These are phyloP conservation scores for Gliomastix tumulicola DNA, from an alignment of 2,329 filamentous ascomycete genomes.

Conservation along the genomic window DNA sequence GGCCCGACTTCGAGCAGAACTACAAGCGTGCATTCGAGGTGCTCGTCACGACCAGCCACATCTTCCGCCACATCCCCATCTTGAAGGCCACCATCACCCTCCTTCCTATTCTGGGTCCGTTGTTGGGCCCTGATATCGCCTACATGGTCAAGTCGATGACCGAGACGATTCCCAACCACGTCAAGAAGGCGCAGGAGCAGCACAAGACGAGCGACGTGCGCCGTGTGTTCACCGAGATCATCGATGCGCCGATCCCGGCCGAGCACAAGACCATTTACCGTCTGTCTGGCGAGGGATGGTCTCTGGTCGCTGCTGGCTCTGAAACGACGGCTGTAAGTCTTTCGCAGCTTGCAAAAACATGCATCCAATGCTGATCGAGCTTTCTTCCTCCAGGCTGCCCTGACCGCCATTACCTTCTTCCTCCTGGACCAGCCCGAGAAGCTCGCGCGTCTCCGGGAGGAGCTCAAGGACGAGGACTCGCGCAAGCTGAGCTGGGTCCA, in stretches of 20 bases:
- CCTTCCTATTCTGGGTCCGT: constrained; percentile 1
- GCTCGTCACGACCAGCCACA: neutral
- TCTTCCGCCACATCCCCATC: constrained; percentile 1
- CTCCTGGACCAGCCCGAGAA: constrained; percentile 22
- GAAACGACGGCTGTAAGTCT: constrained; percentile 27
- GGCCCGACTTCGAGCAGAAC: neutral
- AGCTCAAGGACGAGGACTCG: constrained; percentile 17
- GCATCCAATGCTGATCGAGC: too few species aligned
- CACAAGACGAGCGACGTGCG: neutral
- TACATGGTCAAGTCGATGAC: constrained; percentile 10
- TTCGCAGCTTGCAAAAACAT: too few species aligned
- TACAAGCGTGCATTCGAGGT: neutral
- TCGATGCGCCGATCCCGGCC: constrained; percentile 20
- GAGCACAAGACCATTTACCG: constrained; percentile 25
- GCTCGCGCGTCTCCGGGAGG: constrained; percentile 17
- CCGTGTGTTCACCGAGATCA: constrained; percentile 4
- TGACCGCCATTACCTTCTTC: constrained; percentile 25
- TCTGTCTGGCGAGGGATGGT: constrained; percentile 27
- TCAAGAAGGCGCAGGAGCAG: constrained; percentile 1
- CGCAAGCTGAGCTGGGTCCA: constrained; percentile 16
- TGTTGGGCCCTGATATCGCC: constrained; percentile 6
- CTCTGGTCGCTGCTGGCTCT: constrained; percentile 26
- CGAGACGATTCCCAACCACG: constrained; percentile 2
- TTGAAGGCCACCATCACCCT: neutral
- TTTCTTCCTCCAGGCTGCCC: constrained; percentile 14